Base-by-base conservation (phyloP, 768 basidiomycete genomes). In the Ephemerocybe angulata region DNA sequence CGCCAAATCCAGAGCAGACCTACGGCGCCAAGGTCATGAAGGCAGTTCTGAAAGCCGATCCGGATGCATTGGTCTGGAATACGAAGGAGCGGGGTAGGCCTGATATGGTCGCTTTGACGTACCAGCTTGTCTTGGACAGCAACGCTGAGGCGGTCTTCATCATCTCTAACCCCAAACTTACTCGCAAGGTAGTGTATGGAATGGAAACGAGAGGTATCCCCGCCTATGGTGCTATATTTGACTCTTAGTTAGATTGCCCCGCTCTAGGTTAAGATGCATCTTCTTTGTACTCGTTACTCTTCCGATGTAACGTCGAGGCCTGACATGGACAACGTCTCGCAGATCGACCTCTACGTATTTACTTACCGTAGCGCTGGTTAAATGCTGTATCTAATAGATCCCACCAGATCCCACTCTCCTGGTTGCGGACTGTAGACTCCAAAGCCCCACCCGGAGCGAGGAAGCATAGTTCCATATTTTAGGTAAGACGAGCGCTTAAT, bases 141-240 rank as follows among this genome's bases (percentile, higher is more conserved):
- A 61, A 74, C 6, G 72, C 75, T 0, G 75, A 76, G 59, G 75
- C 72, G 0, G 72, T 75, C 6, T 73, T 69, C 54, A 70, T 76
- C 44, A 75, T 75, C 30, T 76, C 73, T 0, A 76, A 75, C 53
- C 67, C 69, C 27, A 71, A 70, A 55, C 58, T 75, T n/a, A 76
- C 74, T 3, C 60, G 63, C 27, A 71, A 72, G 55, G 70, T 75
- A 11, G 71, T 75, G 0, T 75, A 72, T 48, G 72, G 68, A 2
- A 72, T 75, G 72, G 67, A 70, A 54, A 72, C 70, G 27, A 61
- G 73, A 48, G 73, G 73, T 19, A 67, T 76, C 15, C 68, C 74
- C 1, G 73, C 74, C 1, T 76, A 72, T 52, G 75, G 72, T 4
- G 70, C 73, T 27, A 76, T 76, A 33, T 76, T 71, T 56, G 74